Conservation (phyloP, 2,329 filamentous ascomycete genomes). For the Claviceps humidiphila region DNA sequence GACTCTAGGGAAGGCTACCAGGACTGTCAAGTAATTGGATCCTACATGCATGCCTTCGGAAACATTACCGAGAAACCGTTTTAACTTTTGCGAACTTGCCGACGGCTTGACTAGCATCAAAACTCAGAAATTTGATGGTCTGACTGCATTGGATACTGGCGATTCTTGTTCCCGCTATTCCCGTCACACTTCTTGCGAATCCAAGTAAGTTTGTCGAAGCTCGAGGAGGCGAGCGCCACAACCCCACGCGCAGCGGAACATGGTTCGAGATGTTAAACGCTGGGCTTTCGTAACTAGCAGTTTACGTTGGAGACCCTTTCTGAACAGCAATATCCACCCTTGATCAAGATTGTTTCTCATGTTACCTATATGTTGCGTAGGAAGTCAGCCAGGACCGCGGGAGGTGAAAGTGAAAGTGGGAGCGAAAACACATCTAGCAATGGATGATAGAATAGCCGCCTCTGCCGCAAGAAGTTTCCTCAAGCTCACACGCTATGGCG, state of each 20-base stretch:
- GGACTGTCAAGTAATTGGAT: background rate
- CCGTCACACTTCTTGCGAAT: background rate
- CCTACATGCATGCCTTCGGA: background rate
- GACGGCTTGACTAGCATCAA: background rate
- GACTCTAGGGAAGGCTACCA: background rate
- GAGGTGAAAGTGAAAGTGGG: background rate
- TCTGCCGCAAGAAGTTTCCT: slow-evolving; percentile 3
- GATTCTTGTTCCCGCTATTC: background rate
- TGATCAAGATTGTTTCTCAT: background rate
- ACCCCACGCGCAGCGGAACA: no score
- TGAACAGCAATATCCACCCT: background rate
- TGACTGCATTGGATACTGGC: background rate
- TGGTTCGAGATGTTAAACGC: no score
- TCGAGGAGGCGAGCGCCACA: no score
- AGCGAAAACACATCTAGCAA: slow-evolving; percentile 33
- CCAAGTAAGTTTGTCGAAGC: no score
- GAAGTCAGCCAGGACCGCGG: background rate
- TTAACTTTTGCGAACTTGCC: background rate
- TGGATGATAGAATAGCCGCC: slow-evolving; percentile 14
- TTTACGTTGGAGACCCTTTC: background rate
- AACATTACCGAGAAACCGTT: background rate
- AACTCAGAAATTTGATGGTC: no score
- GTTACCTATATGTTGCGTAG: background rate
- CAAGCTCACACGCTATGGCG: background rate
- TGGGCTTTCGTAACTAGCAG: no score